Percentiles rank a stretch among this genome's conserved stretches.
Evolutionary conservation across 78 protist species (phyloP).

Genomic region (Polysphondylium violaceum): DNA sequence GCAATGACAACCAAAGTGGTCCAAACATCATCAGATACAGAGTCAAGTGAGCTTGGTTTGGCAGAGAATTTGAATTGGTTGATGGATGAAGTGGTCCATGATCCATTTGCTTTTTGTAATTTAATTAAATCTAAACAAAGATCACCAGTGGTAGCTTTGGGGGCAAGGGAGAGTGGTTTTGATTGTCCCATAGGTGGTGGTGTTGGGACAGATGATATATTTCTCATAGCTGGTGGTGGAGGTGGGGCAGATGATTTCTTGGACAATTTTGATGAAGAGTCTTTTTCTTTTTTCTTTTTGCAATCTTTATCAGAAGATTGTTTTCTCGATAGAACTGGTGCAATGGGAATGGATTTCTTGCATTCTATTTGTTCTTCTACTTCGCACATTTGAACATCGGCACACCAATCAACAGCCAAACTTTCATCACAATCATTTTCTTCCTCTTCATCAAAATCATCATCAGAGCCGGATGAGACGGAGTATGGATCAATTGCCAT

Average conservation of each 20-base stretch:
- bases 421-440: no score
- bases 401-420: no score
- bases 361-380: no score
- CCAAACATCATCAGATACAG: constrained; percentile 30
- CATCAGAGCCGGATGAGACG: no score
- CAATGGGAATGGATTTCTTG: no score
- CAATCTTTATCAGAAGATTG: no score
- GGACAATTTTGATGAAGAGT: not conserved
- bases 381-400: no score
- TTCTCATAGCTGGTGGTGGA: not conserved
- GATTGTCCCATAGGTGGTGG: not conserved
- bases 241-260: not conserved
- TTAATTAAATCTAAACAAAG: constrained; percentile 20
- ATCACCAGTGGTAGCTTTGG: not conserved
- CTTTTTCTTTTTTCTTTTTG: not conserved
- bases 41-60: not conserved
- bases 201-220: not conserved
- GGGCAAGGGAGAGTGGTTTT: not conserved
- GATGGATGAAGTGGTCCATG: constrained; percentile 1
- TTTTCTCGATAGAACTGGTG: no score
- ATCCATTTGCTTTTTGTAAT: constrained; percentile 74
- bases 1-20: constrained; percentile 35
- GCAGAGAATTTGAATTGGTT: no score
- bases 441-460: no score
- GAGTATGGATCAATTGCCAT: no score